Evolutionary conservation across 257 asterid species (phyloP), one percentile per base, ranked within the genome.

Genomic region (Plantago major): DNA sequence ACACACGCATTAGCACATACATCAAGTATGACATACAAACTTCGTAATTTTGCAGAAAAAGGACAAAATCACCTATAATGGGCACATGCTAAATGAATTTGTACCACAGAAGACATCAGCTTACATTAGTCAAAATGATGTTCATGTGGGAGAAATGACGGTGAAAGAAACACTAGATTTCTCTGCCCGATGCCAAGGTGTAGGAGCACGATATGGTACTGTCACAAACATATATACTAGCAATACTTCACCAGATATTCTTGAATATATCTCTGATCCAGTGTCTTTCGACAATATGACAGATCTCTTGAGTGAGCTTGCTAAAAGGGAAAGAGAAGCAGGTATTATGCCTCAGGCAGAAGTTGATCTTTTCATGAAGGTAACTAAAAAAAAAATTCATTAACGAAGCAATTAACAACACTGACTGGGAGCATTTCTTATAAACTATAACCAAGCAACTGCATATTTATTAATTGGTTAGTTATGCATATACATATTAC

Each of bases 91-190:
- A 3, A 40, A 71, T 37, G 99, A 93, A 45, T 93, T 93, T 63
- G 91, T 89, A 6, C 90, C 99, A 1, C 88, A 76, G 4, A 93
- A 87, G 63, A 89, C 99, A 30, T 89, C 99, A 0, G 99, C 99
- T 6, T 93, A 89, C 78, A 87, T 93, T 38, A 93, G 99, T 73
- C 99, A 93, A 73, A 85, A 85, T 62, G 99, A 93, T 78, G 82
- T 93, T 58, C 99, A 92, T 69, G 81, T 83, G 0, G 96, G 89
- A 64, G 99, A 92, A 76, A 92, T 92, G 97, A 92, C 99, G 0
- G 99, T 92, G 0, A 89, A 83, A 72, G 99, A 92, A 82, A 89
- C 99, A 3, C 69, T 92, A 0, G 97, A 92, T 79, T 92, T 92
- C 75, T 92, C 99, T 0, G 96, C 96, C 4, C 77, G 96, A 49